phyloP scores from a whole-genome alignment of 2,329 filamentous ascomycete species.

The Fusarium verticillioides region DNA sequence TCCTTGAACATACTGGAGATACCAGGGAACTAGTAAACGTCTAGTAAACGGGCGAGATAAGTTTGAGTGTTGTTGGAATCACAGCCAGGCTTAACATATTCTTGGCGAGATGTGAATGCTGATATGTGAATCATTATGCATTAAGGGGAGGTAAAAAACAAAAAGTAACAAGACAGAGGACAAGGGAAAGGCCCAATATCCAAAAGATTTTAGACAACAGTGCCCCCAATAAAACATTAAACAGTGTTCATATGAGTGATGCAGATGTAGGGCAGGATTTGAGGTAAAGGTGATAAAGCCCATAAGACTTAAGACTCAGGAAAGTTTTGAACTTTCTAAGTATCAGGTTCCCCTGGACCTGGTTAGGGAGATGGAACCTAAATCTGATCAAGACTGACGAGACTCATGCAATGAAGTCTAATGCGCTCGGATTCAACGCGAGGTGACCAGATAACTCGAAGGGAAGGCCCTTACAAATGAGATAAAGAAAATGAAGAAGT shows the following conservation, averaged over 20 bases:
- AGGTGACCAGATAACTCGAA: background rate
- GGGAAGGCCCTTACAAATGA: too few relatives aligned
- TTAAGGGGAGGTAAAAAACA: background rate
- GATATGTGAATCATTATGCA: rapidly evolving
- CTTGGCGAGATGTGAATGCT: background rate
- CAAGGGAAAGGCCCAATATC: too few relatives aligned
- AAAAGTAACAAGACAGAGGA: too few relatives aligned
- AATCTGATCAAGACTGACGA: too few relatives aligned
- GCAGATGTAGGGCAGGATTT: background rate
- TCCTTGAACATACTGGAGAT: background rate
- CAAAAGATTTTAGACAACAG: rapidly evolving
- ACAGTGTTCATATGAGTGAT: background rate
- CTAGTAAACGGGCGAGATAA: background rate
- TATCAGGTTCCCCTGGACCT: too few relatives aligned
- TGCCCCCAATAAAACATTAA: background rate
- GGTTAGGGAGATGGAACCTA: too few relatives aligned
- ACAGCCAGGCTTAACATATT: background rate
- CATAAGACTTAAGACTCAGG: background rate
- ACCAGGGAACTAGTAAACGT: too few relatives aligned
- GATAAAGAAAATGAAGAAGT: background rate
- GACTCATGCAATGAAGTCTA: background rate
- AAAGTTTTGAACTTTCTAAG: too few relatives aligned
- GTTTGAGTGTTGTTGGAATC: background rate
- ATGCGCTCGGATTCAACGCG: too few relatives aligned
- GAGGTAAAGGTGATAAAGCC: background rate